Evolutionary conservation across 805 yeast species (phyloP), one percentile per base, ranked within the genome.

Genomic region (Myxozyma neglecta): DNA sequence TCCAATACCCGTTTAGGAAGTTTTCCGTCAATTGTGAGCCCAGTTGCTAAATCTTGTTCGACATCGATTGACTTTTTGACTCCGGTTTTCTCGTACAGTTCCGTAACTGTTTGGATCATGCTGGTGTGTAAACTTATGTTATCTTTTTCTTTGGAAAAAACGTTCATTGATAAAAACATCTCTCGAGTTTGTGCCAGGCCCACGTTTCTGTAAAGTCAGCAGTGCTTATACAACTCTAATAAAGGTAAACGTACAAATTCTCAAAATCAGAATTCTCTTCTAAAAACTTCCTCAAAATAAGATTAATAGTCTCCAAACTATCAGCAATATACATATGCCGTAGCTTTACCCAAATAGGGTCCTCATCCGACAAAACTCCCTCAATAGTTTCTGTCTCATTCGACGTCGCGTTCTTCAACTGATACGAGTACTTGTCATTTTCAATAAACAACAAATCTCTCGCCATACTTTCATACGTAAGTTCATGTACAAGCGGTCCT

Each of bases 381-480:
- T 70, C 70, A 49, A 80, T 51, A 10, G 13, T 16, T 16, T 18
- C 34, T 44, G 8, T 37, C 53, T 50, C 14, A 16, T 4, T 34
- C 44, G 13, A 13, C 53, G 29, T 70, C 76, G 14, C 83, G 83
- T 14, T 68, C 32, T n/a, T 53, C 57, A 24, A 49, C 47, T 76
- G 71, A 70, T 86, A 89, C 37, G 71, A 76, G 71, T 83, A 87
- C n/a, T 71, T 70, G 66, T 80, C 77, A 73, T 75, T 76, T 68
- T 71, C 67, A 48, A 80, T 76, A n/a, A 75, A 70, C 42, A 77
- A 82, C 36, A 87, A 75, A 73, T 93, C 99, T 76, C 87, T 87
- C 18, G 92, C 88, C 89, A 92, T 86, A 4, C 97, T 92, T 75
- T 93, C 96, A 74, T 92, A 94, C 29, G 87, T 83, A 74, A 92